These are phyloP conservation scores for Boletales sp. DNA, from an alignment of 768 basidiomycete species.

Conservation along the genomic window DNA sequence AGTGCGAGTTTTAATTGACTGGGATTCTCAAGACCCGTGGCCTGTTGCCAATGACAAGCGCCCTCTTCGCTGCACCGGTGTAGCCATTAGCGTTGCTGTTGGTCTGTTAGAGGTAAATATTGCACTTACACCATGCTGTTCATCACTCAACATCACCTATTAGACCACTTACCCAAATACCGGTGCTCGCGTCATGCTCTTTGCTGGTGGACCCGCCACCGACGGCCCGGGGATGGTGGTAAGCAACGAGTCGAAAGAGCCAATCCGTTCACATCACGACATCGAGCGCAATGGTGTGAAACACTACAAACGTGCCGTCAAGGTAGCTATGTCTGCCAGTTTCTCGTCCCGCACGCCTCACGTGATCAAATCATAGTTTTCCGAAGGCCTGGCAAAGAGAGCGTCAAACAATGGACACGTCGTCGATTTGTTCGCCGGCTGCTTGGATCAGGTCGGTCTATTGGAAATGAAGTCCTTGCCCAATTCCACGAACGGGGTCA, in stretches of 20 bases:
- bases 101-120: constrained; percentile 76
- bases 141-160: background rate
- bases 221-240: constrained; percentile 98
- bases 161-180: constrained; percentile 91
- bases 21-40: constrained; percentile 95
- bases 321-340: constrained; percentile 49
- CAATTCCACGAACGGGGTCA: constrained; percentile 95
- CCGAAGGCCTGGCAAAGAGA: constrained; percentile 89
- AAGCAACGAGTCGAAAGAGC: constrained; percentile 91
- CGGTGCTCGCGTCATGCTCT: constrained; percentile 94
- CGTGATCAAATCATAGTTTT: constrained; percentile 60
- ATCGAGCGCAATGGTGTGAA: constrained; percentile 96
- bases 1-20: constrained; percentile 95
- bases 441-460: constrained; percentile 95
- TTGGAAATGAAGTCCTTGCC: constrained; percentile 96
- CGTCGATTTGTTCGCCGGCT: constrained; percentile 93
- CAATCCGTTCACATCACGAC: constrained; percentile 97
- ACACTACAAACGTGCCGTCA: constrained; percentile 94
- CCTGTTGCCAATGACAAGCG: constrained; percentile 95
- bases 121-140: background rate
- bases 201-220: constrained; percentile 91
- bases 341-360: background rate
- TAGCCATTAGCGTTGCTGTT: constrained; percentile 89
- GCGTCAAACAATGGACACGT: constrained; percentile 94
- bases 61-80: constrained; percentile 90